phyloP scores from a whole-genome alignment of 306 rosid genomes.

The Fragaria vesca region DNA sequence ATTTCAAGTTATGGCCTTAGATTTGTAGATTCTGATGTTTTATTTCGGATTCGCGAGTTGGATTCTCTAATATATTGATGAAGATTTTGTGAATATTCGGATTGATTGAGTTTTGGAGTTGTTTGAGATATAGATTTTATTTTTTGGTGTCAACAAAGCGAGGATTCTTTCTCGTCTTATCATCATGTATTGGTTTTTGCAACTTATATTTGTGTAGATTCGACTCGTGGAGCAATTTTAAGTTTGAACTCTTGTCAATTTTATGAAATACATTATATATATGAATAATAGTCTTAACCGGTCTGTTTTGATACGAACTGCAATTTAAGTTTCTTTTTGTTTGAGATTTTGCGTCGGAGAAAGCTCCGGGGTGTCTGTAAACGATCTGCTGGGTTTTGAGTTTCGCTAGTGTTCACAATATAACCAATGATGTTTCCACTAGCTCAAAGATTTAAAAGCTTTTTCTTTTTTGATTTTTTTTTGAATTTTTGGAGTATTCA shows the following conservation, averaged over 20 bases:
- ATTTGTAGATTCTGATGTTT: neutral
- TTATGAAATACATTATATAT: neutral
- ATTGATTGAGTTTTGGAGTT: neutral
- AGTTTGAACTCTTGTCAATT: neutral
- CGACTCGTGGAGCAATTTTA: neutral
- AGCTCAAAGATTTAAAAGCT: too few relatives aligned
- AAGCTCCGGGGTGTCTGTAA: neutral
- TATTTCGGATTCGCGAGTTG: neutral
- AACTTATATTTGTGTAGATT: neutral
- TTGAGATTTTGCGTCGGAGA: neutral
- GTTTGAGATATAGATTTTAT: neutral
- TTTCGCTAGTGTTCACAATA: neutral
- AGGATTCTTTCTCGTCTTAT: neutral
- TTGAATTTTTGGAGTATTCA: neutral
- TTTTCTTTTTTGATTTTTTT: neutral
- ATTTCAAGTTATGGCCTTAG: neutral
- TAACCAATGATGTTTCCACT: too few relatives aligned
- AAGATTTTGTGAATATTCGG: neutral
- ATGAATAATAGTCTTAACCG: neutral
- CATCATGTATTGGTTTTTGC: neutral
- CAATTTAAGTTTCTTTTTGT: neutral
- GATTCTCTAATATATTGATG: neutral
- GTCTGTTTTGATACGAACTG: neutral
- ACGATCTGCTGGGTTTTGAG: neutral
- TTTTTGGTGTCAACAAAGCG: neutral